Evolutionary conservation across 2,329 filamentous ascomycete species (phyloP).

Genomic region (Colletotrichum caudatum): DNA sequence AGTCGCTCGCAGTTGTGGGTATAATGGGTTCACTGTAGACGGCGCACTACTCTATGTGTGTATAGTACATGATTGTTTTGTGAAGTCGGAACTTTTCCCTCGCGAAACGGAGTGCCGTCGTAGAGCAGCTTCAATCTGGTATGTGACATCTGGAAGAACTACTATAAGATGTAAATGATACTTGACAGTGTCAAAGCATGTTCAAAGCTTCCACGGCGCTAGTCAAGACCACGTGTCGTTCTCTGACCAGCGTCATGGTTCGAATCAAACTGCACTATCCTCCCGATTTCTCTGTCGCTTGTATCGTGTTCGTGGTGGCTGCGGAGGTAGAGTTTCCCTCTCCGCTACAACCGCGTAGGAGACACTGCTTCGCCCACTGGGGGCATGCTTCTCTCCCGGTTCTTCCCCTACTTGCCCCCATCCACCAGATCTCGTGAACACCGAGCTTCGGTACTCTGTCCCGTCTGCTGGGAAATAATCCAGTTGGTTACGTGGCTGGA

Average conservation of each 20-base stretch:
- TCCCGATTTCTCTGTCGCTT: slow-evolving; percentile 6
- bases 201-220: neutral
- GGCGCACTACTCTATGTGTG: no score
- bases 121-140: neutral
- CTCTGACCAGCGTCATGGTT: no score
- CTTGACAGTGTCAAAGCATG: neutral
- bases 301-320: slow-evolving; percentile 10
- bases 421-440: slow-evolving; percentile 27
- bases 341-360: slow-evolving; percentile 6
- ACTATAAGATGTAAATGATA: neutral
- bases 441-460: slow-evolving; percentile 4
- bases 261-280: slow-evolving; percentile 1
- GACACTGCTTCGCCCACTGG: slow-evolving; percentile 18
- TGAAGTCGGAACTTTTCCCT: no score
- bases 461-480: slow-evolving; percentile 40
- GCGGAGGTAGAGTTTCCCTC: slow-evolving; percentile 3
- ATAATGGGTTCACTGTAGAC: no score
- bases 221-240: no score
- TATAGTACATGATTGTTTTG: no score
- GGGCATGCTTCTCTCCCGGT: slow-evolving; percentile 2
- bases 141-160: neutral
- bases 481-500: slow-evolving; percentile 57
- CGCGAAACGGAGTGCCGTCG: neutral
- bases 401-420: slow-evolving; percentile 15
- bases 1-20: no score